These are phyloP conservation scores for Sugiyamaella americana DNA, from an alignment of 805 yeast genomes.

Conservation along the genomic window DNA sequence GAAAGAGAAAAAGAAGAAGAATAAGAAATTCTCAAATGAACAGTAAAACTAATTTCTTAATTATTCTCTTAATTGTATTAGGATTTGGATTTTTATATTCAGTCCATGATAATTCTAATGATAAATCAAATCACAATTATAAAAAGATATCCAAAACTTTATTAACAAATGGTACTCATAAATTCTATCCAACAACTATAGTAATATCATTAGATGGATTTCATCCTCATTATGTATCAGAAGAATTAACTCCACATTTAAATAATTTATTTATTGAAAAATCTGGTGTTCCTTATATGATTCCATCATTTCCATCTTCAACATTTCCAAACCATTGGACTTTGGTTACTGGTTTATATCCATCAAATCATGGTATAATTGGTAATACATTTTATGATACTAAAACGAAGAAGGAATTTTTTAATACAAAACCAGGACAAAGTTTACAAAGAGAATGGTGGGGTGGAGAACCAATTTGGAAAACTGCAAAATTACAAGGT, in stretches of 20 bases:
- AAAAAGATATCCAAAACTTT: conserved; percentile 10
- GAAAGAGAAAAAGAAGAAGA: conserved; percentile 10
- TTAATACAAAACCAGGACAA: conserved; percentile 50
- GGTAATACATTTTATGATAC: conserved; percentile 78
- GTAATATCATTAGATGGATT: conserved; percentile 81
- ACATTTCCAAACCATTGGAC: conserved; percentile 94
- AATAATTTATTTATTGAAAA: conserved; percentile 48
- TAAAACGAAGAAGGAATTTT: conserved; percentile 45
- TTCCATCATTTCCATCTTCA: conserved; percentile 81
- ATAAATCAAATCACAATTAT: neutral
- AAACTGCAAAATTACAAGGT: conserved; percentile 59
- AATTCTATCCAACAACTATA: conserved; percentile 72
- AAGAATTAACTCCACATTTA: conserved; percentile 62
- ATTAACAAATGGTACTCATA: conserved; percentile 54
- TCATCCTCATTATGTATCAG: conserved; percentile 78
- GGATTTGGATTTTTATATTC: conserved; percentile 15
- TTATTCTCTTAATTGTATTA: conserved; percentile 10
- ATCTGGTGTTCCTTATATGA: conserved; percentile 74
- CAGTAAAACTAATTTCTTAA: neutral
- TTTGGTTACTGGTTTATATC: conserved; percentile 76
- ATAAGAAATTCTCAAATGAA: neutral
- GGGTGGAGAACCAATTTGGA: conserved; percentile 92
- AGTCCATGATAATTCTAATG: neutral
- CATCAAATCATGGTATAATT: conserved; percentile 80
- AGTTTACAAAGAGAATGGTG: conserved; percentile 61